Evolutionary conservation across 208 protist species (phyloP), one percentile per base, ranked within the genome.

Genomic region (Crithidia fasciculata): DNA sequence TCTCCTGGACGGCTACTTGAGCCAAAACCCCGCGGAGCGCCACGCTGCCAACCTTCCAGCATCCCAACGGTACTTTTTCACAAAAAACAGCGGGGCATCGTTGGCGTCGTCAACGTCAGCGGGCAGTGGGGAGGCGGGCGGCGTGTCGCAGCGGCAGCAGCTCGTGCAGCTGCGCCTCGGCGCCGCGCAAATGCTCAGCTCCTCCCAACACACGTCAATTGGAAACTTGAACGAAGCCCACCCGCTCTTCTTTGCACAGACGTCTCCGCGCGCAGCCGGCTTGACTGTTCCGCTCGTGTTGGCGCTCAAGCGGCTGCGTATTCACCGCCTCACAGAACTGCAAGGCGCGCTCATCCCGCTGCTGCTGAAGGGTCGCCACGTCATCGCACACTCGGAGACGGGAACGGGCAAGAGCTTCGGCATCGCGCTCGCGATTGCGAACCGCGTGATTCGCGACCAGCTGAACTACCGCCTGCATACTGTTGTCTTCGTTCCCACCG

Each of bases 381-480:
- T 97, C 63, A 95, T 97, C 65, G 92, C 92, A 36, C 92, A 97
- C 74, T 82, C 90, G 8, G 90, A 97, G 76, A 97, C 92, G 0
- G 92, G 92, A 2, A 93, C 92, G 4, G 92, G 92, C 47, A 97
- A 97, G 74, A 95, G 89, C 74, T 97, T 97, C 71, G 92, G 89
- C 55, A 94, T 97, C 44, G 92, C 92, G 12, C 84, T 97, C 15
- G 90, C 90, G 28, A 85, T 92, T 49, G 84, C 85, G 15, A 97
- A 97, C 69, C 87, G 92, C 65, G 92, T 97, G 53, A 71, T 94
- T 56, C 86, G 90, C 7, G 85, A 92, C 50, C 85, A 84, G 62
- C 79, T 97, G 36, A 94, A 94, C 75, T 94, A 95, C 69, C 92
- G 92, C 63, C 87, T 97, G 36, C 92, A 97, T 78, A 97, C 92